Evolutionary conservation across 129 eudicot species (phyloP), one percentile per base, ranked within the genome.

Genomic region (Saussurea involucrata): DNA sequence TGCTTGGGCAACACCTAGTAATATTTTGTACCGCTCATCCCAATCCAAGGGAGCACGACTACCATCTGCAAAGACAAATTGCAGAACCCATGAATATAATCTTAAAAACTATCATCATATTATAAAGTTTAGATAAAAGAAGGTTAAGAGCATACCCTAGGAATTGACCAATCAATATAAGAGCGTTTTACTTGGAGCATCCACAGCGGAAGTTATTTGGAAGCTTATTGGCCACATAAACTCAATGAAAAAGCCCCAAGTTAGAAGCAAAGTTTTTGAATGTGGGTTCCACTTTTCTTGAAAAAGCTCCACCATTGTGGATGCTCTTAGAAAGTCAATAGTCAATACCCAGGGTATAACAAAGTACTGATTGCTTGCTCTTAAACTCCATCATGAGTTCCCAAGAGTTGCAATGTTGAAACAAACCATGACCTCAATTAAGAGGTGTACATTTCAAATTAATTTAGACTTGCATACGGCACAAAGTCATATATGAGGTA

Each of bases 1-100:
- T 69, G 46, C 76, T 53, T 49, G 44, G 0, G 85, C 77, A 75
- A 75, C 15, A 5, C 72, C 73, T n/a, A 53, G 31, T 34, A 75
- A 0, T 57, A 81, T 68, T 24, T 68, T 68, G 72, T 61, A 61
- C 0, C 76, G 12, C 8, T 4, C 18, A 33, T 37, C 61, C 81
- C 81, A 63, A 12, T 70, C 73, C 73, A 81, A 76, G 25, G 63
- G 68, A 31, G 24, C 24, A 58, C 68, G 8, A 6, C 0, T 11
- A 2, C 11, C 28, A 72, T 49, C 77, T 73, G 25, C 53, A 57
- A 18, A 53, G 10, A 29, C 9, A 53, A 7, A 15, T 15, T 4
- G 60, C 21, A 17, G 6, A 46, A 13, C 5, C 53, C 57, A 13
- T 46, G 57, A 15, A 49, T 49, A 49, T 49, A 49, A 49, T 17